These are phyloP conservation scores for Bruguiera hainesii DNA, from an alignment of 441 rosid species.

Conservation along the genomic window DNA sequence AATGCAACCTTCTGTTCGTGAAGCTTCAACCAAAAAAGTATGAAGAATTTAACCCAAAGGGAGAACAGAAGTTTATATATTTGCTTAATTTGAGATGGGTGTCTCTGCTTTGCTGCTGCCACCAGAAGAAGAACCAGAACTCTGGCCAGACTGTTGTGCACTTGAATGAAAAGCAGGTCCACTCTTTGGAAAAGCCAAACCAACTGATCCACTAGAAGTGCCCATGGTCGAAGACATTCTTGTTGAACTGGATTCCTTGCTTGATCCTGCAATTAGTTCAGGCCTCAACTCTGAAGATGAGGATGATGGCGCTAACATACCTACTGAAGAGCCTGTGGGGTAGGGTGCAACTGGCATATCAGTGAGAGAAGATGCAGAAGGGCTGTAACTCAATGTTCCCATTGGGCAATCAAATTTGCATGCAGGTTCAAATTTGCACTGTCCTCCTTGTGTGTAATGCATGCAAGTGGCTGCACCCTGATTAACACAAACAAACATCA, in stretches of 20 bases:
- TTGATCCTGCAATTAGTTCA: slow-evolving; percentile 48
- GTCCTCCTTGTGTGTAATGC: slow-evolving; percentile 68
- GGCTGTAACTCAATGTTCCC: slow-evolving; percentile 74
- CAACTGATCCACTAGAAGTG: slow-evolving; percentile 44
- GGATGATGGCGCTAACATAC: slow-evolving; percentile 79
- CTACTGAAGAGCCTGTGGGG: slow-evolving; percentile 71
- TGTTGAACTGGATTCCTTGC: slow-evolving; percentile 42
- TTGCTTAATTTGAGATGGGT: slow-evolving; percentile 41
- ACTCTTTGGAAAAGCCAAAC: slow-evolving; percentile 41
- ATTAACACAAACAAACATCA: slow-evolving; percentile 16
- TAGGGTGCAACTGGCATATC: slow-evolving; percentile 92
- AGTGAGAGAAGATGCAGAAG: slow-evolving; percentile 82
- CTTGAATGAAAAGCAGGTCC: slow-evolving; percentile 36
- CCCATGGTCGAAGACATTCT: slow-evolving; percentile 42
- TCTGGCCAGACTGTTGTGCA: slow-evolving; percentile 42
- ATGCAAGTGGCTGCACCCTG: slow-evolving; percentile 82
- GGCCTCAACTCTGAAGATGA: slow-evolving; percentile 66
- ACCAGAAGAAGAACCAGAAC: slow-evolving; percentile 44
- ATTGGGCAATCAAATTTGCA: slow-evolving; percentile 87
- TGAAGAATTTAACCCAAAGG: slow-evolving; percentile 47
- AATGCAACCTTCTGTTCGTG: slow-evolving; percentile 36
- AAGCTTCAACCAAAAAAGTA: slow-evolving; percentile 28
- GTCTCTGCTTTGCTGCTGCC: slow-evolving; percentile 33
- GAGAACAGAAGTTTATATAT: slow-evolving; percentile 25
- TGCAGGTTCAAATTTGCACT: slow-evolving; percentile 78